Percentiles rank a stretch among this genome's conserved stretches.
These are phyloP conservation scores for Coemansia sp. DNA, from an alignment of 192 early-diverging fungal species.

Conservation along the genomic window DNA sequence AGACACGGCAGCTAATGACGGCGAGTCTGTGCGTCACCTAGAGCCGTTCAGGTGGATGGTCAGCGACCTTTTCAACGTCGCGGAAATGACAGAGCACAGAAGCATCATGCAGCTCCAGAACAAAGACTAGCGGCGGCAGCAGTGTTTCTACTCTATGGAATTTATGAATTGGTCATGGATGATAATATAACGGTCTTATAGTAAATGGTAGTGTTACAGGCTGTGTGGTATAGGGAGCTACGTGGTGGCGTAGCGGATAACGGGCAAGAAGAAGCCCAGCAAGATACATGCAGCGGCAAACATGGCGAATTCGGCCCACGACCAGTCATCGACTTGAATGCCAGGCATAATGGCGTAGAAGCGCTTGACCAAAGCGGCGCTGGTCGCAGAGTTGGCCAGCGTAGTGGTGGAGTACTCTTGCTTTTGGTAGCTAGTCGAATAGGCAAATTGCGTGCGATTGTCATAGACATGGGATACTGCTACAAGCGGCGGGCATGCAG, in stretches of 20 bases:
- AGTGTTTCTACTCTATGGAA: too few relatives aligned
- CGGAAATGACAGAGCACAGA: not conserved
- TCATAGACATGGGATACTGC: conserved; percentile 30
- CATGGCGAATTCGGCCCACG: conserved; percentile 46
- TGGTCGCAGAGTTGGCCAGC: not conserved
- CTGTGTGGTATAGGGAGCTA: not conserved
- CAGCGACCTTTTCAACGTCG: conserved; percentile 14
- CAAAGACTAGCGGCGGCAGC: not conserved
- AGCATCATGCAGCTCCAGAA: not conserved
- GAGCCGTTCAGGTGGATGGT: conserved; percentile 21
- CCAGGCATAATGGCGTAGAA: conserved; percentile 36
- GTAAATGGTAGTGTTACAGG: not conserved
- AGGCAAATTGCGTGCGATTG: not conserved
- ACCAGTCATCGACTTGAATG: conserved; percentile 43
- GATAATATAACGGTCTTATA: too few relatives aligned
- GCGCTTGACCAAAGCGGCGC: conserved; percentile 18
- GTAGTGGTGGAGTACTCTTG: not conserved
- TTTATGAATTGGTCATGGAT: too few relatives aligned
- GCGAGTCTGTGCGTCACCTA: not conserved
- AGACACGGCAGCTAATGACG: not conserved
- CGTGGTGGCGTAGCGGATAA: conserved; percentile 13
- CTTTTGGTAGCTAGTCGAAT: conserved; percentile 5
- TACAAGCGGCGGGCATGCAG: conserved; percentile 19
- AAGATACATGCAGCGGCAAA: conserved; percentile 36
- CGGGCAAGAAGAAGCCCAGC: conserved; percentile 35